Evolutionary conservation across 805 yeast species (phyloP).

Genomic region (Saccharomycopsis sp.): DNA sequence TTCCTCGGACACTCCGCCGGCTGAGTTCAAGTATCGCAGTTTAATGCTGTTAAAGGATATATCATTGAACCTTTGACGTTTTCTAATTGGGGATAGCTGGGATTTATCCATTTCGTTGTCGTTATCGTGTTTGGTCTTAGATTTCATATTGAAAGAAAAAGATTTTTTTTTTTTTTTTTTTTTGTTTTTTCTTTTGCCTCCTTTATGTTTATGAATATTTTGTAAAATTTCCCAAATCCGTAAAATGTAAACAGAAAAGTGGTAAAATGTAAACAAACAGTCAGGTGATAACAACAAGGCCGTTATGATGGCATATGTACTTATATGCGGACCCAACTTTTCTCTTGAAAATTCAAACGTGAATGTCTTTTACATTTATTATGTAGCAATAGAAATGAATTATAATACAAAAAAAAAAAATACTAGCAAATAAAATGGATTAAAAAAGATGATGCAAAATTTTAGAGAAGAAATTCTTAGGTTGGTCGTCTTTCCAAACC

Average conservation of each 20-base stretch:
- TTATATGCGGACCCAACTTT: no score
- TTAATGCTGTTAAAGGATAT: conserved; percentile 6
- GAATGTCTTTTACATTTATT: not conserved
- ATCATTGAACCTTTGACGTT: conserved; percentile 5
- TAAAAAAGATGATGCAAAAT: not conserved
- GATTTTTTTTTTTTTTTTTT: conserved; percentile 1
- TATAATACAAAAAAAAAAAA: no score
- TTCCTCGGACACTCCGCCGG: not conserved
- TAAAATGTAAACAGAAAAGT: not conserved
- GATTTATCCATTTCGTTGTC: not conserved
- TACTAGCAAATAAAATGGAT: not conserved
- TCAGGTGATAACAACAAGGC: not conserved
- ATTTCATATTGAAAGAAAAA: not conserved
- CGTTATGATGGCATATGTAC: not conserved
- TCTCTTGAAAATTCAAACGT: no score
- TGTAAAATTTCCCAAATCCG: not conserved
- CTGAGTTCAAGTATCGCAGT: conserved; percentile 7
- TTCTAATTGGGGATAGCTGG: not conserved
- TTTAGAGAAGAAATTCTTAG: not conserved
- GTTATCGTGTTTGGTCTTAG: not conserved
- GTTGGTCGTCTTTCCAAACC: conserved; percentile 6
- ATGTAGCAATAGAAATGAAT: not conserved
- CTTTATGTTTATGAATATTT: not conserved
- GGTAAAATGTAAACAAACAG: not conserved
- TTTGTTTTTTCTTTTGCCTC: not conserved